Base-by-base conservation (phyloP, 441 rosid species). In the Croton laevigatus region DNA sequence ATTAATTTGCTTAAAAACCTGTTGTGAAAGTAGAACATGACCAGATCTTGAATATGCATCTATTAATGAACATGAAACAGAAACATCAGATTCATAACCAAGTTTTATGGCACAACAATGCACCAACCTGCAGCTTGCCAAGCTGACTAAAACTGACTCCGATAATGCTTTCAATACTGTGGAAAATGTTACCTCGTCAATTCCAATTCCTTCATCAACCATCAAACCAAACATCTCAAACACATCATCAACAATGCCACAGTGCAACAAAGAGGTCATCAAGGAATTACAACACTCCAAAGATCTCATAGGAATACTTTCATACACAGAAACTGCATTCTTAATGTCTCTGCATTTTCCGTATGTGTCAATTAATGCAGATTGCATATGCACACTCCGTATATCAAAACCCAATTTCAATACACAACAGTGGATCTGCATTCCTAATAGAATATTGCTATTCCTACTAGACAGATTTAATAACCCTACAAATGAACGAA, bases 281-380 rank as follows among this genome's bases (percentile, higher is more conserved):
- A 91, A 69, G 9, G 98, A 84, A 75, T 93, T 93, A 70, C 94
- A 88, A 19, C 89, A 80, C 78, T 73, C 89, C 78, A 81, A 64
- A 70, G 78, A 79, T 59, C 66, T 76, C 58, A 55, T n/a, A 48
- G 85, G 76, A 72, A 73, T 68, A 78, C 75, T 74, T 73, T 80
- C 80, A 71, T 79, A 83, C 9, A 81, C 59, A 0, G 79, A 83
- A 20, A 82, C 68, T 6, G 90, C 85, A 78, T 81, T 81, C 71
- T 81, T 82, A 69, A 86, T 76, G 70, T 85, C 89, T 45, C 81
- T 75, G 76, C 96, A 89, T 80, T 93, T 92, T 4, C 97, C 93
- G 48, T 87, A 89, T 89, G 87, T 84, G 73, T 85, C 84, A 71
- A 82, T 87, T 42, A 91, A 57, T 69, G 87, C 92, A 55, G 96